phyloP scores from a whole-genome alignment of 257 asterid species.

The Cynanchum wilfordii region DNA sequence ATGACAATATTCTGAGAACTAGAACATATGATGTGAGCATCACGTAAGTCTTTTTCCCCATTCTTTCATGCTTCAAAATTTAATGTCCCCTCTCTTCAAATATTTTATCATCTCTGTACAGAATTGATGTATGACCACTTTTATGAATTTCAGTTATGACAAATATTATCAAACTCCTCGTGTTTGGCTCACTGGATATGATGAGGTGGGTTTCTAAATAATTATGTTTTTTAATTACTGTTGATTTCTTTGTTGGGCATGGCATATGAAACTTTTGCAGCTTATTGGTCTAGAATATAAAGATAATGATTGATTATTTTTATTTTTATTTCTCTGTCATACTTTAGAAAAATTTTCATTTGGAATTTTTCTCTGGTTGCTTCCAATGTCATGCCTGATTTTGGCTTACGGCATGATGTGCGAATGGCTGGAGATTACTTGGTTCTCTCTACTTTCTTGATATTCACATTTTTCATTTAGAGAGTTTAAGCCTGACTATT shows the following conservation, averaged over 20 bases:
- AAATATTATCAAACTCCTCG: conserved; percentile 98
- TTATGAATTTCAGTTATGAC: conserved; percentile 62
- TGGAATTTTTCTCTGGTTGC: background rate
- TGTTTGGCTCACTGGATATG: conserved; percentile 99
- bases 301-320: background rate
- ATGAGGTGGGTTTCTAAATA: conserved; percentile 54
- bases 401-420: background rate
- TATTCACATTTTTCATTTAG: background rate
- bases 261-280: too few relatives aligned
- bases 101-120: background rate
- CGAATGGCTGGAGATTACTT: background rate
- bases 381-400: background rate
- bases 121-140: background rate
- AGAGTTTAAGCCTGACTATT: background rate
- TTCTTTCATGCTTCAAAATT: background rate
- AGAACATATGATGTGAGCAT: conserved; percentile 97
- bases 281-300: too few relatives aligned
- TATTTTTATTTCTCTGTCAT: background rate
- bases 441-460: background rate
- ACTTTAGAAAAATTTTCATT: background rate
- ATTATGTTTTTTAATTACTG: background rate
- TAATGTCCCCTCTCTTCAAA: background rate
- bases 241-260: too few relatives aligned
- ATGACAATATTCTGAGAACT: conserved; percentile 86
- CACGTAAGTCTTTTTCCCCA: conserved; percentile 53